These are phyloP conservation scores for Adansonia gregorii DNA, from an alignment of 441 rosid species.

Conservation along the genomic window DNA sequence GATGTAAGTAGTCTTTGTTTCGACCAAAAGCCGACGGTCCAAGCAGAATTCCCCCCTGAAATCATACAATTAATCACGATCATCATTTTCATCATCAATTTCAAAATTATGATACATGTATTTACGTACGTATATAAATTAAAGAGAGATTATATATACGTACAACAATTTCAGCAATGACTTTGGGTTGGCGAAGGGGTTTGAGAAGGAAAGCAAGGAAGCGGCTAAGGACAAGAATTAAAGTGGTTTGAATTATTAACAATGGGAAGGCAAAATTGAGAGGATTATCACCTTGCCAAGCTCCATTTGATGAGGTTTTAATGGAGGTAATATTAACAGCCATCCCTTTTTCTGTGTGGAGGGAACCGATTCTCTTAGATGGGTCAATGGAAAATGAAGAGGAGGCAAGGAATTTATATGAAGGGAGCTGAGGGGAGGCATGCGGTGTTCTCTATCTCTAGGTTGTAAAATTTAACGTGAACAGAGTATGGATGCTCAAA, in stretches of 20 bases:
- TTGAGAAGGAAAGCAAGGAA: too few species aligned
- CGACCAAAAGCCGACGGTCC: conserved; percentile 72
- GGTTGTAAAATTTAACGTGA: not conserved
- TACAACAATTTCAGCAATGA: conserved; percentile 68
- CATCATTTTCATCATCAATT: not conserved
- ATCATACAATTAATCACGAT: not conserved
- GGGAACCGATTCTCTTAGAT: not conserved
- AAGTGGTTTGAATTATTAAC: too few species aligned
- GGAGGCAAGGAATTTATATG: not conserved
- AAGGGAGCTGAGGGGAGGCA: too few species aligned
- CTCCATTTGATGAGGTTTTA: conserved; percentile 65
- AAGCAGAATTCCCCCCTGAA: conserved; percentile 62
- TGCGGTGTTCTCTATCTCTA: not conserved
- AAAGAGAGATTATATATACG: conserved; percentile 24
- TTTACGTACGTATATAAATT: too few species aligned
- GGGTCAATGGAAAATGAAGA: not conserved
- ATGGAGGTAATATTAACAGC: conserved; percentile 53
- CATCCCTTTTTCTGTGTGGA: conserved; percentile 25
- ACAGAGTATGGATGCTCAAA: not conserved
- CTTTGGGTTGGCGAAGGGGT: too few species aligned
- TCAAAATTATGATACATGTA: not conserved
- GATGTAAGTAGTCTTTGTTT: conserved; percentile 43
- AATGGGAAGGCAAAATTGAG: too few species aligned
- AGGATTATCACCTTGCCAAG: conserved; percentile 28
- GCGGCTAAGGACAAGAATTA: too few species aligned